phyloP scores from a whole-genome alignment of 208 protist genomes.

The Acanthamoeba royreba region DNA sequence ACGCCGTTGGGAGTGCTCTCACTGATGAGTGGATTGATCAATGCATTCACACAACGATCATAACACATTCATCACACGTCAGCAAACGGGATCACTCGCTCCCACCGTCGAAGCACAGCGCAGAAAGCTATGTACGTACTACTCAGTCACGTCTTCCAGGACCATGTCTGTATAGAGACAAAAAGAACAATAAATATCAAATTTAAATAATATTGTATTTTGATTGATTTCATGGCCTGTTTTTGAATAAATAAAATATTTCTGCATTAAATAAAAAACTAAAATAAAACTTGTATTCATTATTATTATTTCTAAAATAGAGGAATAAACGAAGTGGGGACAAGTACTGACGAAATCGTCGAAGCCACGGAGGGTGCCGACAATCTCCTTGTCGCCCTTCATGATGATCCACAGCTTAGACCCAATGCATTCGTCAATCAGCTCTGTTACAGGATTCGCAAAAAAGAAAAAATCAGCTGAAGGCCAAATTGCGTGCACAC shows the following conservation, averaged over 20 bases:
- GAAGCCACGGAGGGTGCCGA: slow-evolving; percentile 80
- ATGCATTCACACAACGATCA: background rate
- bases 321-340: background rate
- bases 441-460: slow-evolving; percentile 52
- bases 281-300: no score
- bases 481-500: no score
- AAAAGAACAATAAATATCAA: background rate
- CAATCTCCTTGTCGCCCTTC: slow-evolving; percentile 83
- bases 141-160: slow-evolving; percentile 57
- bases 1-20: slow-evolving; percentile 73
- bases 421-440: slow-evolving; percentile 77
- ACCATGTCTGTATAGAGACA: slow-evolving; percentile 20
- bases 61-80: no score
- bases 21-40: slow-evolving; percentile 34
- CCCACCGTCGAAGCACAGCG: background rate
- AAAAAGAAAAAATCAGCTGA: no score
- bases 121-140: background rate
- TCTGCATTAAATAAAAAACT: background rate
- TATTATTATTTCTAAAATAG: no score
- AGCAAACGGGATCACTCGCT: no score
- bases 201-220: slow-evolving; percentile 47
- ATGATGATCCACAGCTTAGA: slow-evolving; percentile 82
- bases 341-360: slow-evolving; percentile 77
- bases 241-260: background rate
- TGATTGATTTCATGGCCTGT: no score